Conservation (phyloP, 306 rosid species). For the Sindora glabra region DNA sequence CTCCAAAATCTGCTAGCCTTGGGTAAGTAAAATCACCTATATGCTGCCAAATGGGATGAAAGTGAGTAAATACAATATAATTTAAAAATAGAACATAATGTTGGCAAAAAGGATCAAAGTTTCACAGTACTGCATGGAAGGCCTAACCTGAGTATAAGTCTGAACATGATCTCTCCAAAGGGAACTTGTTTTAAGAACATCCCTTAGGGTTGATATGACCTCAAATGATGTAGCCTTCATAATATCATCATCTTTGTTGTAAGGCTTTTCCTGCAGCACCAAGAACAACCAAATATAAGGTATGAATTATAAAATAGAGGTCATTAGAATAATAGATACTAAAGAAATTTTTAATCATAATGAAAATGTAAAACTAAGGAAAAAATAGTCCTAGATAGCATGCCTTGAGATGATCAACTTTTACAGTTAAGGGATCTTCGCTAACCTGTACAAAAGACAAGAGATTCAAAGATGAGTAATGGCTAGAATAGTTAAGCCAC, state of each 20-base stretch:
- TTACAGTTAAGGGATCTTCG: constrained; percentile 93
- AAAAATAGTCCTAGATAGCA: constrained; percentile 9
- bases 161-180: constrained; percentile 99
- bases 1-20: constrained; percentile 98
- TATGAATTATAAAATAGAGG: neutral
- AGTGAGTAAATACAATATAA: constrained; percentile 8
- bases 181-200: constrained; percentile 94
- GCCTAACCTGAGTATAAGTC: constrained; percentile 85
- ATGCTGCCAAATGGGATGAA: constrained; percentile 56
- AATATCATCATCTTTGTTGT: constrained; percentile 85
- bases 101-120: too few species aligned
- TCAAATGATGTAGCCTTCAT: constrained; percentile 95
- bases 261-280: constrained; percentile 68
- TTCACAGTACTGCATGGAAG: too few species aligned
- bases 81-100: neutral
- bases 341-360: constrained; percentile 3
- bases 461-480: neutral
- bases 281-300: constrained; percentile 11
- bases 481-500: too few species aligned
- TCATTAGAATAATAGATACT: neutral
- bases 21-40: constrained; percentile 95
- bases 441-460: constrained; percentile 50
- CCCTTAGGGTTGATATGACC: constrained; percentile 91
- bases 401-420: constrained; percentile 99
- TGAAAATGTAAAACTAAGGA: neutral